Evolutionary conservation across 208 protist genomes (phyloP), one percentile per base, ranked within the genome.

Genomic region (Leishmania gerbilli): DNA sequence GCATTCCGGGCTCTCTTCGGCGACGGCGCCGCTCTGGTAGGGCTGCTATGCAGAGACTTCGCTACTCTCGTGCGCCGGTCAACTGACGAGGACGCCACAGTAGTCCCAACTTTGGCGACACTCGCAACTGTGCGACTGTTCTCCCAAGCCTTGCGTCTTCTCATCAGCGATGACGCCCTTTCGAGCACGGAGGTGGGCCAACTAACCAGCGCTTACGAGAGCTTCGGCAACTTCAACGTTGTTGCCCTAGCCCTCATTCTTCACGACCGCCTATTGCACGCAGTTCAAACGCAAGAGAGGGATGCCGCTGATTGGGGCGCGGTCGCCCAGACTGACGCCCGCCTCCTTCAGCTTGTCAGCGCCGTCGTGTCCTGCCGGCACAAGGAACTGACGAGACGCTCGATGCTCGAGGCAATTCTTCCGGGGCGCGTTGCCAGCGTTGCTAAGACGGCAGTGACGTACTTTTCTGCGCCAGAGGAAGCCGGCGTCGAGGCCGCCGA

Each of bases 1-100:
- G 67, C 83, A 11, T 91, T 91, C 56, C 87, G 78, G 42, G n/a
- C 74, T 37, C 40, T 89, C 37, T 93, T 93, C 71, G 82, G 84
- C 53, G 82, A 85, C 45, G 86, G 87, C 9, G 83, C 65, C 6
- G 85, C 87, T n/a, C 64, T 93, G 6, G 76, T 81, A 21, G 74
- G 68, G 21, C 56, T 85, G 3, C 47, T 93, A 17, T 90, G 85
- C 81, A 71, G 80, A 40, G 71, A 81, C 31, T 88, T 88, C 55
- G 72, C 69, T n/a, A n/a, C 51, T 6, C 71, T 88, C 1, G 45
- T 65, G 9, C 74, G 75, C 7, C 68, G 31, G 40, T 21, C 62
- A n/a, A 67, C 62, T 8, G 71, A 74, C 34, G 76, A 81, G 2
- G 55, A 64, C 8, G 45, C 77, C 1, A 24, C 78, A n/a, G 45